Evolutionary conservation across 2,329 filamentous ascomycete genomes (phyloP).

Genomic region (Claviceps sp.): DNA sequence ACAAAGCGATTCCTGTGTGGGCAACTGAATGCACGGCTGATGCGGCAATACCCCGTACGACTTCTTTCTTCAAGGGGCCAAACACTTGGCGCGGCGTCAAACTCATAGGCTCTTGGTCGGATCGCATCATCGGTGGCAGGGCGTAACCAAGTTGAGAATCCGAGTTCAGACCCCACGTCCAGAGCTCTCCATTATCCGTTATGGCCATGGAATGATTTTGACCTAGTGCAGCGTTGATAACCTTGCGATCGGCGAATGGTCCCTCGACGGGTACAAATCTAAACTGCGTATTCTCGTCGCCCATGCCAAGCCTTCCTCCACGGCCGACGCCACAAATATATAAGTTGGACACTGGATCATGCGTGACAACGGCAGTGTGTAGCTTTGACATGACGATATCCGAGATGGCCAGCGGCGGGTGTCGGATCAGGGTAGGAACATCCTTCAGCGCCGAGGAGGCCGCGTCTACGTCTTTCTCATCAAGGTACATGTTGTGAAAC

Average conservation of each 20-base stretch:
- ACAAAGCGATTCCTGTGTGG: slow-evolving; percentile 68
- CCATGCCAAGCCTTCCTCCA: slow-evolving; percentile 76
- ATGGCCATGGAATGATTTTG: slow-evolving; percentile 85
- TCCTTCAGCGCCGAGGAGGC: slow-evolving; percentile 26
- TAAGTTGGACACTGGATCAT: slow-evolving; percentile 77
- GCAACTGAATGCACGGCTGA: slow-evolving; percentile 87
- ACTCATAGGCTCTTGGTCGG: slow-evolving; percentile 76
- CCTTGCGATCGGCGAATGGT: slow-evolving; percentile 59
- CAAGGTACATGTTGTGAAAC: slow-evolving; percentile 57
- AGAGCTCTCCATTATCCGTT: slow-evolving; percentile 75
- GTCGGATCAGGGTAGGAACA: slow-evolving; percentile 60
- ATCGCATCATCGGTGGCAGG: slow-evolving; percentile 50
- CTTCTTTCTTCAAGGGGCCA: slow-evolving; percentile 77
- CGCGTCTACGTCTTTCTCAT: slow-evolving; percentile 25
- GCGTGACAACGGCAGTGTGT: slow-evolving; percentile 77
- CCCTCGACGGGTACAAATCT: slow-evolving; percentile 71
- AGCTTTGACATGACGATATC: slow-evolving; percentile 84
- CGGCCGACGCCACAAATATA: slow-evolving; percentile 88
- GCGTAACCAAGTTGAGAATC: slow-evolving; percentile 78
- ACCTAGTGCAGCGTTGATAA: slow-evolving; percentile 69
- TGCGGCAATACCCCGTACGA: slow-evolving; percentile 68
- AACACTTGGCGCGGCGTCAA: slow-evolving; percentile 77
- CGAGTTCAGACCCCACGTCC: slow-evolving; percentile 86
- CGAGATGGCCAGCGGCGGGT: slow-evolving; percentile 60
- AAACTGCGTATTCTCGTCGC: slow-evolving; percentile 82